Conservation (phyloP, 345 rosid species). For the Bretschneidera sinensis region DNA sequence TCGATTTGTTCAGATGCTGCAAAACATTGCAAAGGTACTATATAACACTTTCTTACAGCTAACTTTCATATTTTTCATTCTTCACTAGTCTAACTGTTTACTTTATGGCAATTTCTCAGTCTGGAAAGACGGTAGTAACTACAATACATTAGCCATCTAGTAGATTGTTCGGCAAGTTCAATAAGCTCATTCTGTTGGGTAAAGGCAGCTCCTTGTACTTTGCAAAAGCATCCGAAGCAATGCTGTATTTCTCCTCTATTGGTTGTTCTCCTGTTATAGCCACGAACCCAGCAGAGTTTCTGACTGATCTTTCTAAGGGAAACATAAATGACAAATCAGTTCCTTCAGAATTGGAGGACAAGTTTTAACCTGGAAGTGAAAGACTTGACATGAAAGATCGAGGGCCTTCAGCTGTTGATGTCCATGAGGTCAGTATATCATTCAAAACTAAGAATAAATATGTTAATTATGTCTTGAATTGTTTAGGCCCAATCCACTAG, state of each 20-base stretch:
- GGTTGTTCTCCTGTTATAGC: conserved; percentile 28
- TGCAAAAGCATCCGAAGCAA: conserved; percentile 28
- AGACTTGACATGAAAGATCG: neutral
- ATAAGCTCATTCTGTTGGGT: conserved; percentile 27
- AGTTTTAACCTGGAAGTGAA: conserved; percentile 3
- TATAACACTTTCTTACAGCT: neutral
- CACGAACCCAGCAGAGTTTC: conserved; percentile 37
- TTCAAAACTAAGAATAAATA: no score
- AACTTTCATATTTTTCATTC: neutral
- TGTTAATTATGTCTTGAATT: no score
- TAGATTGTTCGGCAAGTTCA: conserved; percentile 26
- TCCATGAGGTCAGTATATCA: conserved; percentile 18
- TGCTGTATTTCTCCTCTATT: conserved; percentile 29
- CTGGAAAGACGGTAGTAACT: conserved; percentile 28
- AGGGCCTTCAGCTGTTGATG: conserved; percentile 12
- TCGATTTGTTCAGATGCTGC: conserved; percentile 21
- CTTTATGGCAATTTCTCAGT: neutral
- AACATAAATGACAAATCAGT: conserved; percentile 23
- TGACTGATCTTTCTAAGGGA: conserved; percentile 31
- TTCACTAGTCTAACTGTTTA: neutral
- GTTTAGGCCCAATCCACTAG: no score
- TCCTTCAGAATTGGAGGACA: conserved; percentile 21
- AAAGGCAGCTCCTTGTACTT: conserved; percentile 23
- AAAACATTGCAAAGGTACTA: conserved; percentile 21
- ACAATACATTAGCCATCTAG: conserved; percentile 38